phyloP scores from a whole-genome alignment of 164 flowering plant species.

The Chimonanthus salicifolius region DNA sequence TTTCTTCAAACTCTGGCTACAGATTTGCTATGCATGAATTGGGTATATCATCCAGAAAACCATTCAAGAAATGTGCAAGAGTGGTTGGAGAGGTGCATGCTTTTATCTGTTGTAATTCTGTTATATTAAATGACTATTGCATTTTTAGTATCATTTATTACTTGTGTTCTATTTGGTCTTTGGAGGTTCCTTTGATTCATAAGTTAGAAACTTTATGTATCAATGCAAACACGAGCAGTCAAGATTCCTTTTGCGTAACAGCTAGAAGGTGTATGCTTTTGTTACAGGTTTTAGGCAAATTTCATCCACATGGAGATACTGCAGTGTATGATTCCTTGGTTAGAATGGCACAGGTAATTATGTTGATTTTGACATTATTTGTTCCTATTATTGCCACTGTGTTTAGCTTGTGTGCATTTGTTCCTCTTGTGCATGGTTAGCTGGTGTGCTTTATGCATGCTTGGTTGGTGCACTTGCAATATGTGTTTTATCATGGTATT shows the following conservation, averaged over 20 bases:
- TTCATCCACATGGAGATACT: constrained; percentile 95
- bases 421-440: background rate
- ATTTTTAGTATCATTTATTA: background rate
- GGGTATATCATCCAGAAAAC: constrained; percentile 87
- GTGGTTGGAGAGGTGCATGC: constrained; percentile 84
- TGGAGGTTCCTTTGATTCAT: constrained; percentile 1
- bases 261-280: constrained; percentile 4
- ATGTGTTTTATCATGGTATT: constrained; percentile 2
- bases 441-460: background rate
- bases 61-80: constrained; percentile 93
- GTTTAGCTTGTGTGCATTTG: background rate
- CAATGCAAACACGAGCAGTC: background rate
- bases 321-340: constrained; percentile 96
- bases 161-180: constrained; percentile 1
- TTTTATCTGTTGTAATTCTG: background rate
- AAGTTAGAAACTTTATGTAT: background rate
- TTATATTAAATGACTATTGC: background rate
- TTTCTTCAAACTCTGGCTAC: constrained; percentile 16
- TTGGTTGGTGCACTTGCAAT: background rate
- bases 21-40: constrained; percentile 98
- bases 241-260: background rate
- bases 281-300: constrained; percentile 85
- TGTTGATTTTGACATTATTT: constrained; percentile 1
- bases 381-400: background rate
- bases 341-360: constrained; percentile 93